A percentile compares a stretch with the other conserved stretches of the same genome.
phyloP scores from a whole-genome alignment of 495 filamentous ascomycete genomes.

The Saxophila tyrrhenica region DNA sequence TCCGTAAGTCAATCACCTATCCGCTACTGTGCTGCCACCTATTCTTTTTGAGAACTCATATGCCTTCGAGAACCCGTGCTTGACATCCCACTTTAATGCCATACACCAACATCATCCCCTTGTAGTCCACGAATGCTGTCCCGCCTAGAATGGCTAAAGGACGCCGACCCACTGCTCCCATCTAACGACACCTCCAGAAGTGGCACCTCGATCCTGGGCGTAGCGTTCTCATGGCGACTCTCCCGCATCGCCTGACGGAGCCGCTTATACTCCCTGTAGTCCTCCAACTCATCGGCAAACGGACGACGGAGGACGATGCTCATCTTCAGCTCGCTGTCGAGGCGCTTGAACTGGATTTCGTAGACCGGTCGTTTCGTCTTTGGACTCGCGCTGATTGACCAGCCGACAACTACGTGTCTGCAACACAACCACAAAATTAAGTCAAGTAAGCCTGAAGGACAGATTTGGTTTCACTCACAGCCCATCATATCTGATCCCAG shows the following conservation, averaged over 20 bases:
- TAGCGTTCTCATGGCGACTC: background rate
- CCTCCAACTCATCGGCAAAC: constrained; percentile 26
- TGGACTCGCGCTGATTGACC: constrained; percentile 15
- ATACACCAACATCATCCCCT: too few relatives aligned
- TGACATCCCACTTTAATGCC: too few relatives aligned
- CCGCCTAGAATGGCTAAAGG: too few relatives aligned
- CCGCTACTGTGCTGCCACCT: too few relatives aligned
- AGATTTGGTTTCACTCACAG: too few relatives aligned
- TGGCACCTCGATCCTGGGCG: background rate
- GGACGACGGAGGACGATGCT: constrained; percentile 23
- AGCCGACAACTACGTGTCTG: constrained; percentile 20
- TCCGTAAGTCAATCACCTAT: too few relatives aligned
- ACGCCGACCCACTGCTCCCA: too few relatives aligned
- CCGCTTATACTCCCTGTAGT: constrained; percentile 32
- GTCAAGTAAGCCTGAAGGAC: background rate
- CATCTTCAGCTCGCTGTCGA: constrained; percentile 20
- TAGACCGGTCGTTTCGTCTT: constrained; percentile 18
- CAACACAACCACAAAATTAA: background rate
- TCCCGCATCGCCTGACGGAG: constrained; percentile 3
- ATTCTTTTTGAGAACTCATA: too few relatives aligned
- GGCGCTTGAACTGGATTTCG: constrained; percentile 24
- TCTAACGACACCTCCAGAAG: background rate
- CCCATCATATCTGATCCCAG: constrained; percentile 32
- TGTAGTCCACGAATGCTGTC: too few relatives aligned
- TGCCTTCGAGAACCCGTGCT: too few relatives aligned